A percentile compares a stretch with the other conserved stretches of the same genome.
These are phyloP conservation scores for Hibiscus trionum DNA, from an alignment of 345 rosid genomes.

Conservation along the genomic window DNA sequence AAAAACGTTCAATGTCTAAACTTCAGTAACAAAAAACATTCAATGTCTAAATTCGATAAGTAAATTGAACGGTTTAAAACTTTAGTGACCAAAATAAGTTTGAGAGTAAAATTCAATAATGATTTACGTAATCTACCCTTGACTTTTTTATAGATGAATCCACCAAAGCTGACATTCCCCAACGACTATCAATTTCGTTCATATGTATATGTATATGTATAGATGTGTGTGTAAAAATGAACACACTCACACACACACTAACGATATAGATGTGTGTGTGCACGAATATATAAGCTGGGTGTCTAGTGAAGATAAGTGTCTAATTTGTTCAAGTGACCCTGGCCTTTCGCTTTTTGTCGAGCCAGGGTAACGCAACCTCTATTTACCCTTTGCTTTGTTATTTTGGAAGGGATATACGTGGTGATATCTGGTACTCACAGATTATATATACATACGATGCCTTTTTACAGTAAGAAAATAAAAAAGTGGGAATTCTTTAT, in stretches of 20 bases:
- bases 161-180: slow-evolving; percentile 10
- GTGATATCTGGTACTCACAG: background rate
- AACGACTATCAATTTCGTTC: background rate
- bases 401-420: background rate
- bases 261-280: no score
- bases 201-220: no score
- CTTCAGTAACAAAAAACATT: no score
- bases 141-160: background rate
- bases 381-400: background rate
- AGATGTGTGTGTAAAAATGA: no score
- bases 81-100: no score
- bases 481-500: background rate
- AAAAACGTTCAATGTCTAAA: no score
- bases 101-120: no score
- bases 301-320: background rate
- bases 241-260: no score
- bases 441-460: background rate
- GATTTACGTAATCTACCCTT: no score
- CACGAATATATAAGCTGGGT: background rate
- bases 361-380: slow-evolving; percentile 3
- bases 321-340: background rate
- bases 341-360: slow-evolving; percentile 15
- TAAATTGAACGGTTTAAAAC: no score
- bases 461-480: background rate
- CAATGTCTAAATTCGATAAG: no score